phyloP scores from a whole-genome alignment of 805 yeast genomes.

The Myxozyma nipponensis region DNA sequence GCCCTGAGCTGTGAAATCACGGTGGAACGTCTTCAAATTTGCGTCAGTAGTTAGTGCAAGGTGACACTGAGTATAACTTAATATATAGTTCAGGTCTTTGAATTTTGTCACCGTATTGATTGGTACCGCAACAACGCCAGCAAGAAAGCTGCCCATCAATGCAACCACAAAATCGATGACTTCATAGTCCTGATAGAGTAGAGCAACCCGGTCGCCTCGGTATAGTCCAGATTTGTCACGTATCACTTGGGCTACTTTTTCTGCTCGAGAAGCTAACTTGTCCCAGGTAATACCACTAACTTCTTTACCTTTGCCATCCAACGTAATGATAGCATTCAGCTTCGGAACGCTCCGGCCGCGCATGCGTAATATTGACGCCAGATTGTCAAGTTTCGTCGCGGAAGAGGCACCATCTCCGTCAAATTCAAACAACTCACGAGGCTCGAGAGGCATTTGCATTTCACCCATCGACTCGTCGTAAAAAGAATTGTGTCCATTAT shows the following conservation, averaged over 20 bases:
- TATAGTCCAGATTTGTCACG: constrained; percentile 67
- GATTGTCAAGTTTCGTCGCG: constrained; percentile 47
- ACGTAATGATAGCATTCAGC: constrained; percentile 65
- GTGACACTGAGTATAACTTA: constrained; percentile 70
- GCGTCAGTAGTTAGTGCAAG: constrained; percentile 77
- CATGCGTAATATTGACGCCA: constrained; percentile 68
- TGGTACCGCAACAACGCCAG: constrained; percentile 94
- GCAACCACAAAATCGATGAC: constrained; percentile 83
- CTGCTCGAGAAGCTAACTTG: constrained; percentile 73
- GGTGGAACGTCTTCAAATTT: constrained; percentile 70
- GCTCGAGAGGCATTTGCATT: constrained; percentile 60
- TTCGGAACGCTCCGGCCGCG: constrained; percentile 63
- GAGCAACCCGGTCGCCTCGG: constrained; percentile 76
- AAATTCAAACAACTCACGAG: constrained; percentile 46
- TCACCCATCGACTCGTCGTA: constrained; percentile 2
- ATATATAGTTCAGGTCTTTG: constrained; percentile 65
- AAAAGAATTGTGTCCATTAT: constrained; percentile 1
- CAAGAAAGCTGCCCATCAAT: constrained; percentile 83
- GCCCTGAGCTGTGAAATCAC: constrained; percentile 46
- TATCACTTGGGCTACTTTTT: constrained; percentile 81
- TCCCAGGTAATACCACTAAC: constrained; percentile 79
- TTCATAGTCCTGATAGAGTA: constrained; percentile 80
- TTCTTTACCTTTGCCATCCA: constrained; percentile 82
- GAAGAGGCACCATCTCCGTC: constrained; percentile 38
- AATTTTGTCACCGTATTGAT: constrained; percentile 63